phyloP scores from a whole-genome alignment of 108 stramenopile species.

The Discostella stelligeroides region DNA sequence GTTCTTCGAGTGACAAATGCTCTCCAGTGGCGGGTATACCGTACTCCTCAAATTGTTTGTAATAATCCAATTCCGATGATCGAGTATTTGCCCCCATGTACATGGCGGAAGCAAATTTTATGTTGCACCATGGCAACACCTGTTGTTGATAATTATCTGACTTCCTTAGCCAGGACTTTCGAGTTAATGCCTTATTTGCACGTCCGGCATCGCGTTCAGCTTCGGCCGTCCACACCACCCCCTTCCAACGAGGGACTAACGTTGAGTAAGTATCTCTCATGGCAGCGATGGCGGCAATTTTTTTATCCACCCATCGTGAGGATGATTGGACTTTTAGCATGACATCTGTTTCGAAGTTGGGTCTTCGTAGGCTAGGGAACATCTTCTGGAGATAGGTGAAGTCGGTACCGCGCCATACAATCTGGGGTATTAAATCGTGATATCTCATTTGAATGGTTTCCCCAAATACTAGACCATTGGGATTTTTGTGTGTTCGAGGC shows the following conservation, averaged over 20 bases:
- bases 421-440: slow-evolving; percentile 32
- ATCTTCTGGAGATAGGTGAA: slow-evolving; percentile 9
- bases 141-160: not conserved
- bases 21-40: slow-evolving; percentile 30
- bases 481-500: slow-evolving; percentile 7
- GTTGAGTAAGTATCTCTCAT: slow-evolving; percentile 21
- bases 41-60: slow-evolving; percentile 15
- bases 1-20: slow-evolving; percentile 13
- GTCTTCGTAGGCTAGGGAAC: slow-evolving; percentile 13
- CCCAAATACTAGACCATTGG: slow-evolving; percentile 18
- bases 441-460: slow-evolving; percentile 11
- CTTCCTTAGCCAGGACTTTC: not conserved
- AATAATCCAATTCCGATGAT: slow-evolving; percentile 2
- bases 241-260: slow-evolving; percentile 32
- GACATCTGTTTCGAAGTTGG: slow-evolving; percentile 24
- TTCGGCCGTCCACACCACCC: slow-evolving; percentile 32
- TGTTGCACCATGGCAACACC: slow-evolving; percentile 27
- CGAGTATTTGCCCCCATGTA: slow-evolving; percentile 12
- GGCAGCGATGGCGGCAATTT: slow-evolving; percentile 12
- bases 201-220: slow-evolving; percentile 32
- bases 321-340: not conserved
- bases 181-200: not conserved
- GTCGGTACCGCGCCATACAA: slow-evolving; percentile 39
- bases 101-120: slow-evolving; percentile 27
- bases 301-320: not conserved